Evolutionary conservation across 108 stramenopile genomes (phyloP), one percentile per base, ranked within the genome.

Genomic region (Parmales sp.): DNA sequence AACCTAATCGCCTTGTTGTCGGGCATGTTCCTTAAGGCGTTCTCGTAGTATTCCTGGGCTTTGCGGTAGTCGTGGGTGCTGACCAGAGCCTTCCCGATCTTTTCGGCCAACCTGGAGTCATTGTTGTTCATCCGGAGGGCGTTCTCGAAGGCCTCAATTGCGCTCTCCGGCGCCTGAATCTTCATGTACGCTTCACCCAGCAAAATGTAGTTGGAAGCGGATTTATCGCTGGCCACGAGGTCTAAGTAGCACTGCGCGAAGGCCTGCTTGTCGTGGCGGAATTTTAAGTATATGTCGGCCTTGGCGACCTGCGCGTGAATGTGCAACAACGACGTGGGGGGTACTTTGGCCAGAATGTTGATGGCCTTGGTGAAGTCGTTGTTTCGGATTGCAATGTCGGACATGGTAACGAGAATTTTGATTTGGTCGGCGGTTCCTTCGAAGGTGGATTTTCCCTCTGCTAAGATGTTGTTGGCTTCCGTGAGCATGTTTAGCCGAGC

Each of bases 141-240:
- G 2, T 72, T 51, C 63, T 86, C 74, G 41, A 80, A 80, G 41
- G 82, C 79, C 11, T 71, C 83, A 22, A 86, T 69, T 22, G 85
- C 85, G 16, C 68, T 76, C 50, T 86, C 74, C 7, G 79, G 78
- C 37, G 74, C 69, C 54, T 79, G 76, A 20, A 86, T 80, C 20
- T 72, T 71, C 77, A 86, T 81, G 69, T 80, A 83, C n/a, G 85
- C 82, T 51, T 82, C 82, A n/a, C 73, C 83, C 0, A 86, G 77
- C 25, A 68, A 69, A 36, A 77, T 66, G 54, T 80, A 72, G 28
- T 50, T 64, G 25, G 39, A 39, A 0, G 78, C 54, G 37, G 54
- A 67, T 2, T 66, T 79, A 7, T 60, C 37, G 1, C n/a, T 18
- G 45, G 73, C 74, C 5, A 76, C 83, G 50, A 86, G 71, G 44